Evolutionary conservation across 495 filamentous ascomycete genomes (phyloP).

Genomic region (Baudoinia panamericana): DNA sequence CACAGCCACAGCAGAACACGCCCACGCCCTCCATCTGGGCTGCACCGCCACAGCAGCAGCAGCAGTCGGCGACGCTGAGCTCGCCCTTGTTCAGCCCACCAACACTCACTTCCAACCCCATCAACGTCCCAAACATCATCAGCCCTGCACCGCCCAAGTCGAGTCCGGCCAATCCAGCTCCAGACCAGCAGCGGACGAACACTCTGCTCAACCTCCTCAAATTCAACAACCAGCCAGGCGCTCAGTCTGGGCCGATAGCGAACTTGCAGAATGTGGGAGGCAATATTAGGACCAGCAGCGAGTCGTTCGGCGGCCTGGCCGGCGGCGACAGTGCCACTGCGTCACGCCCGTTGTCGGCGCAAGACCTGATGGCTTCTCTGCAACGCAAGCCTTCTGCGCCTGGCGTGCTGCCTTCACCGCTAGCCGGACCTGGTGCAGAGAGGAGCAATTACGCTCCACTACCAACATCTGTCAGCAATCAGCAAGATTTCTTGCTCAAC

Average conservation of each 20-base stretch:
- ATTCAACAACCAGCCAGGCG: conserved; percentile 41
- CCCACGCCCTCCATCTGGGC: conserved; percentile 14
- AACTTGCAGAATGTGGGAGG: conserved; percentile 23
- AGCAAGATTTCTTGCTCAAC: conserved; percentile 53
- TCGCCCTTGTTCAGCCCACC: conserved; percentile 29
- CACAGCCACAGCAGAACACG: not conserved
- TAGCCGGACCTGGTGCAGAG: conserved; percentile 18
- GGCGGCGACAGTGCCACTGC: conserved; percentile 4
- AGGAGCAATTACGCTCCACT: too few relatives aligned
- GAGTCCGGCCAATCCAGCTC: conserved; percentile 33
- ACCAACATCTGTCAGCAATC: conserved; percentile 37
- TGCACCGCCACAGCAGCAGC: conserved; percentile 8
- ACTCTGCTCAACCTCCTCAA: conserved; percentile 79
- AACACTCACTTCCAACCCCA: conserved; percentile 23
- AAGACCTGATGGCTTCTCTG: conserved; percentile 51
- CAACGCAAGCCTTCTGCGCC: conserved; percentile 28
- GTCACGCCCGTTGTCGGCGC: conserved; percentile 44
- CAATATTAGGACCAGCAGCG: not conserved
- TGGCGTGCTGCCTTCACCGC: conserved; percentile 25
- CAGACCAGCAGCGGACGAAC: conserved; percentile 40
- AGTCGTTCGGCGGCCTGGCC: not conserved
- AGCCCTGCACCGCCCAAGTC: conserved; percentile 32
- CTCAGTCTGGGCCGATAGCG: conserved; percentile 17
- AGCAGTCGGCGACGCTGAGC: conserved; percentile 27
- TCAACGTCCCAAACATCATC: conserved; percentile 26